Percentiles rank a stretch among this genome's conserved stretches.
These are phyloP conservation scores for Calonectria hongkongensis DNA, from an alignment of 2,329 filamentous ascomycete genomes.

Conservation along the genomic window DNA sequence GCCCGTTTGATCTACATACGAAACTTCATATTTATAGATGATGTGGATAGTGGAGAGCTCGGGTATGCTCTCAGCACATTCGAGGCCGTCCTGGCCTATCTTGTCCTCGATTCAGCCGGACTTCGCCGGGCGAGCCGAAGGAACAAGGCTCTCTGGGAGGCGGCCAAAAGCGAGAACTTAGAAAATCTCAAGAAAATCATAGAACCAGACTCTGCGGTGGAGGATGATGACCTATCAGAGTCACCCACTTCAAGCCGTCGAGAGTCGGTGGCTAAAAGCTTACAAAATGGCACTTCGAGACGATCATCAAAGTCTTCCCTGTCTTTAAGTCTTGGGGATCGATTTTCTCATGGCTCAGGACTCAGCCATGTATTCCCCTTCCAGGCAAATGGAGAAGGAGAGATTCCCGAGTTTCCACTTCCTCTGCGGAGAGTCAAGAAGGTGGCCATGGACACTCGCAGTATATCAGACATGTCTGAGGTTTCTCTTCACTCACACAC, in stretches of 20 bases:
- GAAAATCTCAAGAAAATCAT: constrained; percentile 85
- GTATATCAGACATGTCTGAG: constrained; percentile 89
- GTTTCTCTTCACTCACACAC: constrained; percentile 88
- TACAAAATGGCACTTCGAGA: constrained; percentile 65
- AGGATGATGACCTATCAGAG: constrained; percentile 65
- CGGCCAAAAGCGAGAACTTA: constrained; percentile 85
- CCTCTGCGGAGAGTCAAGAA: constrained; percentile 78
- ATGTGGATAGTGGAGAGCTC: constrained; percentile 96
- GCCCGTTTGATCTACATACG: constrained; percentile 95
- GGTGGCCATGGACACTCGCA: constrained; percentile 92
- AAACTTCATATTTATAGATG: constrained; percentile 97
- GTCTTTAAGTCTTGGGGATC: constrained; percentile 66
- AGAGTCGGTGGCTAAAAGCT: constrained; percentile 69
- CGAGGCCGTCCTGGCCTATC: constrained; percentile 93
- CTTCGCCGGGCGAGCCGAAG: constrained; percentile 89
- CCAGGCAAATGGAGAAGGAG: constrained; percentile 73
- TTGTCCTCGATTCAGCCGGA: constrained; percentile 87
- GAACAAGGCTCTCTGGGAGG: constrained; percentile 92
- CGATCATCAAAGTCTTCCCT: constrained; percentile 63
- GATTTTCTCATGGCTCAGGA: constrained; percentile 73
- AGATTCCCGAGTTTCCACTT: constrained; percentile 56
- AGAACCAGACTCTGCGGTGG: constrained; percentile 77
- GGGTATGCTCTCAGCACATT: constrained; percentile 97
- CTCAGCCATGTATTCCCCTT: constrained; percentile 95
- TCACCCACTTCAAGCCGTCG: constrained; percentile 65